phyloP scores from a whole-genome alignment of 345 rosid genomes.

The Erysimum cheiranthoides region DNA sequence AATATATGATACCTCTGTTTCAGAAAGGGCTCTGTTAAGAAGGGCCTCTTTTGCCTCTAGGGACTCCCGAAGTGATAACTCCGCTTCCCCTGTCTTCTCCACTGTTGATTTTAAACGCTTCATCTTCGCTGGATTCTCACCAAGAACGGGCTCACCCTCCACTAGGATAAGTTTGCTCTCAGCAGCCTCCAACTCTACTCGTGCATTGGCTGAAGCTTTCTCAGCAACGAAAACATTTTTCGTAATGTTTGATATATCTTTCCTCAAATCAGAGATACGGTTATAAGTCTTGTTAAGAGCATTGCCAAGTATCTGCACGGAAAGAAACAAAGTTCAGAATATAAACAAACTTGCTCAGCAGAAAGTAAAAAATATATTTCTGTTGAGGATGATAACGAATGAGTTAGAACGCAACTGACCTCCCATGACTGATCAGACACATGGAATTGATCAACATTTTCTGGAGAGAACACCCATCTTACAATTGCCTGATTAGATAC shows the following conservation, averaged over 20 bases:
- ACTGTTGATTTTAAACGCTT: conserved; percentile 74
- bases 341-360: conserved; percentile 2
- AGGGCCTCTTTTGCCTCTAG: conserved; percentile 91
- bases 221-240: conserved; percentile 68
- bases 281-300: conserved; percentile 90
- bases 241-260: conserved; percentile 74
- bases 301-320: conserved; percentile 81
- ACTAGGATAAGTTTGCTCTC: conserved; percentile 83
- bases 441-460: conserved; percentile 82
- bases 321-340: conserved; percentile 16
- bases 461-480: conserved; percentile 90
- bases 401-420: conserved; percentile 52
- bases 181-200: conserved; percentile 74
- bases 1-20: conserved; percentile 72
- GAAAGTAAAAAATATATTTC: neutral
- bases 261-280: conserved; percentile 89
- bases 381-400: neutral
- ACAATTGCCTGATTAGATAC: conserved; percentile 93
- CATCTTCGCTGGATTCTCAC: conserved; percentile 84
- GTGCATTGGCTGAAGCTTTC: conserved; percentile 72
- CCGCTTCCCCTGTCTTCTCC: conserved; percentile 73
- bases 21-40: conserved; percentile 77
- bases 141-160: conserved; percentile 92
- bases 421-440: conserved; percentile 92
- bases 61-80: conserved; percentile 63